Evolutionary conservation across 306 rosid genomes (phyloP), one percentile per base, ranked within the genome.

Genomic region (Boehmeria nivea): DNA sequence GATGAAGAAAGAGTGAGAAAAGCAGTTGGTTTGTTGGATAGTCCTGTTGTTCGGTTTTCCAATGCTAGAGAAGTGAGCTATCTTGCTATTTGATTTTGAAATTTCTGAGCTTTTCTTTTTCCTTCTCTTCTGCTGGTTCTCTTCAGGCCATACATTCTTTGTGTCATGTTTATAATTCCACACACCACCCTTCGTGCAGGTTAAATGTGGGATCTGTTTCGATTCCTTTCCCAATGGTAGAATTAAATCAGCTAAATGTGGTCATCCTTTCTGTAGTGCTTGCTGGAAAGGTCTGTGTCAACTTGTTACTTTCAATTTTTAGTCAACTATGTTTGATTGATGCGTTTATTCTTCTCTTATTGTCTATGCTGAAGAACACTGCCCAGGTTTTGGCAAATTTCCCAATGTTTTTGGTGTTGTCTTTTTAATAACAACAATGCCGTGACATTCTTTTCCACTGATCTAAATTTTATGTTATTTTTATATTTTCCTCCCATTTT

Each of bases 1-100:
- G 76, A 82, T 43, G 89, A 82, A 76, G 83, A 76, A 59, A 76
- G 68, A 57, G 85, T 82, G 42, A 72, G 89, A 24, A 66, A 53
- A 58, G 54, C 67, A n/a, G 82, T 82, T 61, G 89, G 85, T 51
- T 70, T 78, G 24, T 49, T 75, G 58, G 83, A 76, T 64, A 73
- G 61, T 27, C 80, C 78, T 36, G 72, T 58, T 67, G 40, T 78
- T 45, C 75, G 25, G 18, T 65, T 14, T 69, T 55, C 66, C 43
- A 55, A 67, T 72, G 57, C 47, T 37, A 48, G 27, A 57, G 82
- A 72, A 57, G 88, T 82, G 68, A 78, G 78, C 34, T 12, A 12
- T 24, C 1, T 9, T 20, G 40, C 43, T 28, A 6, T 13, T 23
- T 20, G 6, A 15, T 34, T 58, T 39, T 38, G 13, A 33, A 33